Evolutionary conservation across 1,139 yeast species (phyloP).

Genomic region (Hansenula sp.): DNA sequence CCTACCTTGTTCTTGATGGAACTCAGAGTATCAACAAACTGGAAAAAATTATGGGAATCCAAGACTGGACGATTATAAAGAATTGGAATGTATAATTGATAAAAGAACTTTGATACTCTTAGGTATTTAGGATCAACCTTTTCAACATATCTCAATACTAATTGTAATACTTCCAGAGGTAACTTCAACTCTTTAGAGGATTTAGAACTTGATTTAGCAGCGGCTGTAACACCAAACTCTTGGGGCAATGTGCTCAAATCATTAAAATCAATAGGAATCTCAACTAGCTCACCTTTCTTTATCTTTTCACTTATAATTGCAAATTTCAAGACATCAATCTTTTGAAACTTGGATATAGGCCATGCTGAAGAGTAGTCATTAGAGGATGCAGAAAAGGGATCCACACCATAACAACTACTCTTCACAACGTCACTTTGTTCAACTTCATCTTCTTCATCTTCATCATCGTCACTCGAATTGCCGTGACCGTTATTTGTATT

Average conservation of each 20-base stretch:
- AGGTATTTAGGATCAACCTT: slow-evolving; percentile 49
- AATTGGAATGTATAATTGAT: slow-evolving; percentile 53
- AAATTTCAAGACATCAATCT: slow-evolving; percentile 12
- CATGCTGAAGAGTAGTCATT: slow-evolving; percentile 28
- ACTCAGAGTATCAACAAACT: slow-evolving; percentile 70
- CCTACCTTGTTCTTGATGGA: slow-evolving; percentile 28
- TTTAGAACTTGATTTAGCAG: not conserved
- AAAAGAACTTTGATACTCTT: slow-evolving; percentile 60
- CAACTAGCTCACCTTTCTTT: slow-evolving; percentile 11
- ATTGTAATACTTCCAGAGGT: slow-evolving; percentile 51
- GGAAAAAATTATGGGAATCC: slow-evolving; percentile 61
- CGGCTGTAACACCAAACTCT: too few species aligned
- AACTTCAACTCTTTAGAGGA: slow-evolving; percentile 11
- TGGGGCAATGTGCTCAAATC: not conserved
- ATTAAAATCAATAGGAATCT: slow-evolving; percentile 5
- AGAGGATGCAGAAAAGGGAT: slow-evolving; percentile 1
- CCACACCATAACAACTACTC: slow-evolving; percentile 9
- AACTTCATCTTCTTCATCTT: slow-evolving; percentile 27
- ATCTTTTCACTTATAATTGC: slow-evolving; percentile 9
- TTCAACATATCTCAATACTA: slow-evolving; percentile 39
- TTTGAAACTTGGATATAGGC: slow-evolving; percentile 40
- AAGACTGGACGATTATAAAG: slow-evolving; percentile 63
- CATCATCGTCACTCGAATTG: slow-evolving; percentile 28
- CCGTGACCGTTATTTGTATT: slow-evolving; percentile 19
- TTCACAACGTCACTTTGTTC: slow-evolving; percentile 13